phyloP scores from a whole-genome alignment of 2,329 filamentous ascomycete species.

The Penicillium occitanis region DNA sequence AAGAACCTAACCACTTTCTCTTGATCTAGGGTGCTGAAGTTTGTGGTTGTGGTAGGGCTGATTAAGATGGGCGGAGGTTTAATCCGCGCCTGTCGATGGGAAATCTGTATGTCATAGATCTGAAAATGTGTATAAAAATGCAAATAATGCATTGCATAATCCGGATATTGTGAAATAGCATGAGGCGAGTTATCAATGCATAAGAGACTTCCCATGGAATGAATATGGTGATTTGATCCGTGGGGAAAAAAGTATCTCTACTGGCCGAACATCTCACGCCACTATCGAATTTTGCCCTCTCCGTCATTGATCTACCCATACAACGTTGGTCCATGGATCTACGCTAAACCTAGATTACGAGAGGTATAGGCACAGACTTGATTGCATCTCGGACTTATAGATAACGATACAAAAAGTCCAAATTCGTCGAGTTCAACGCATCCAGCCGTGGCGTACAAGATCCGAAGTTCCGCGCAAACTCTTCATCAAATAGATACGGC shows the following conservation, averaged over 20 bases:
- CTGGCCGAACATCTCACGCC: background rate
- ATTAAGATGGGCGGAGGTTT: background rate
- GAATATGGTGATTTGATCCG: background rate
- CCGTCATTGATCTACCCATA: background rate
- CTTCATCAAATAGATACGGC: slow-evolving; percentile 33
- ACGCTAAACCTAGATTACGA: background rate
- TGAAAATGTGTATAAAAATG: background rate
- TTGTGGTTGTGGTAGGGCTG: background rate
- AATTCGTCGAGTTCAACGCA: slow-evolving; percentile 32
- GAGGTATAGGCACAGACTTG: background rate
- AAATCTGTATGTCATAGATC: background rate
- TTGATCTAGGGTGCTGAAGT: background rate
- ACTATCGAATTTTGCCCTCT: slow-evolving; percentile 3
- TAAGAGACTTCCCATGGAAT: background rate
- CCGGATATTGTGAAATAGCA: background rate
- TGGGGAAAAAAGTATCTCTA: background rate
- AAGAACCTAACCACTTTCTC: background rate
- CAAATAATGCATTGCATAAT: background rate
- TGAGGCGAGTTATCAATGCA: background rate
- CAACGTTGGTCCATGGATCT: background rate
- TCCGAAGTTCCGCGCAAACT: slow-evolving; percentile 32
- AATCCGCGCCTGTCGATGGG: background rate
- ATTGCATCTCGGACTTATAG: slow-evolving; percentile 22
- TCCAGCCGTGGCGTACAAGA: slow-evolving; percentile 32
- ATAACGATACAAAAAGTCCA: slow-evolving; percentile 36